Percentiles rank a stretch among this genome's conserved stretches.
These are phyloP conservation scores for Tetragonia tetragonoides DNA, from an alignment of 148 eudicot species.

Conservation along the genomic window DNA sequence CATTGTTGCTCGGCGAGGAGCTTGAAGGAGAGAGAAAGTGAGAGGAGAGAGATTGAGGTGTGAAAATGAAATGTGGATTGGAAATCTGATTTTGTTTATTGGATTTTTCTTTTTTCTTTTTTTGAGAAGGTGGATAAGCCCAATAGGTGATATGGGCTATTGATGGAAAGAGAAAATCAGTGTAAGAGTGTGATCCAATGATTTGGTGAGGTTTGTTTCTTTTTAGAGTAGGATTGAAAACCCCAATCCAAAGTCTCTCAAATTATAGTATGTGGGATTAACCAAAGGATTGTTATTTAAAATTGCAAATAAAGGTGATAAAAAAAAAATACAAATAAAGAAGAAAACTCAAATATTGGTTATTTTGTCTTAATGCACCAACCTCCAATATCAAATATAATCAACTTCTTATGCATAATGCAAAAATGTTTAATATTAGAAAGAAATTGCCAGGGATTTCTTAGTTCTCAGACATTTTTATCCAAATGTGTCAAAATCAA, in stretches of 20 bases:
- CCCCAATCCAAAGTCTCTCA: too few species aligned
- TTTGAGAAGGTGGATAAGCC: not conserved
- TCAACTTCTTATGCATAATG: not conserved
- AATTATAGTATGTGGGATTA: too few species aligned
- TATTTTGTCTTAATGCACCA: too few species aligned
- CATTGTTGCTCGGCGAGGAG: slow-evolving; percentile 20
- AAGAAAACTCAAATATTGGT: too few species aligned
- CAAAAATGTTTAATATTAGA: not conserved
- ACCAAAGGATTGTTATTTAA: too few species aligned
- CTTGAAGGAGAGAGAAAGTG: not conserved
- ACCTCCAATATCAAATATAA: too few species aligned
- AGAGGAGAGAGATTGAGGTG: not conserved
- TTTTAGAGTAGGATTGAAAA: too few species aligned
- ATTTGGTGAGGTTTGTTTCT: too few species aligned
- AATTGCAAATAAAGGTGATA: too few species aligned
- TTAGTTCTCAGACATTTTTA: not conserved
- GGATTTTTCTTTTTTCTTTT: not conserved
- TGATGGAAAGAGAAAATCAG: too few species aligned
- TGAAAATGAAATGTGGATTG: not conserved
- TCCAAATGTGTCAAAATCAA: not conserved
- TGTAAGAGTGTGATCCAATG: too few species aligned
- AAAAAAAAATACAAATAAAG: too few species aligned
- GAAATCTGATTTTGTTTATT: not conserved
- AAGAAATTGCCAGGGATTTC: not conserved
- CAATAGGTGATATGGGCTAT: not conserved